Percentiles rank a stretch among this genome's conserved stretches.
Evolutionary conservation across 2,329 filamentous ascomycete species (phyloP).

Genomic region (Penicillium griseofulvum): DNA sequence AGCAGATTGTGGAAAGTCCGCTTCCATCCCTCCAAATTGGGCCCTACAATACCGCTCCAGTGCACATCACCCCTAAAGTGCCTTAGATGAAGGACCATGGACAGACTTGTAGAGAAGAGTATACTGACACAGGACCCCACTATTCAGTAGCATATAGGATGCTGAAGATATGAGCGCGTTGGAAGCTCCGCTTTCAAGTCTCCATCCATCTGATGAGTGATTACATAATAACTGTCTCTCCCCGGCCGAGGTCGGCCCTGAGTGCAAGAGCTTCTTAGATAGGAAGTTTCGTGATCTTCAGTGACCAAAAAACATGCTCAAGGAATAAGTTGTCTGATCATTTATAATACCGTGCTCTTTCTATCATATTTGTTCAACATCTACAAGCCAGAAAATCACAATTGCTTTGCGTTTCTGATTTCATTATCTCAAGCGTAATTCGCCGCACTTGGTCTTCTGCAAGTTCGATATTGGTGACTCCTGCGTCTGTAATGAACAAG

Average conservation of each 20-base stretch:
- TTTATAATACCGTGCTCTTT: not conserved
- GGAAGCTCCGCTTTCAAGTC: too few species aligned
- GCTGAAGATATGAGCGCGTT: too few species aligned
- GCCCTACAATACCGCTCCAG: too few species aligned
- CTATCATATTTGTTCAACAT: not conserved
- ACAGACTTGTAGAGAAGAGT: too few species aligned
- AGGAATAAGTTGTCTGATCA: not conserved
- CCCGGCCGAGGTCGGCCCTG: not conserved
- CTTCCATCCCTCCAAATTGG: too few species aligned
- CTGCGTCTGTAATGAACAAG: not conserved
- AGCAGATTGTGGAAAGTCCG: too few species aligned
- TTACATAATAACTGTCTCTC: not conserved
- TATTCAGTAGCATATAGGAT: too few species aligned
- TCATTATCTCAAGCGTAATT: not conserved
- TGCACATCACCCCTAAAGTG: too few species aligned
- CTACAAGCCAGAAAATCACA: not conserved
- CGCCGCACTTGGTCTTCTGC: not conserved
- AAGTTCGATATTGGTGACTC: not conserved
- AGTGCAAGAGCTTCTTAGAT: not conserved
- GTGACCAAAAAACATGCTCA: not conserved
- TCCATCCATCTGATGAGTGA: not conserved
- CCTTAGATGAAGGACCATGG: too few species aligned
- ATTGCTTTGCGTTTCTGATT: not conserved
- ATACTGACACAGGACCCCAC: too few species aligned
- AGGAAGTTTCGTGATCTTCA: not conserved